These are phyloP conservation scores for Przewalskia tangutica DNA, from an alignment of 257 asterid species.

Conservation along the genomic window DNA sequence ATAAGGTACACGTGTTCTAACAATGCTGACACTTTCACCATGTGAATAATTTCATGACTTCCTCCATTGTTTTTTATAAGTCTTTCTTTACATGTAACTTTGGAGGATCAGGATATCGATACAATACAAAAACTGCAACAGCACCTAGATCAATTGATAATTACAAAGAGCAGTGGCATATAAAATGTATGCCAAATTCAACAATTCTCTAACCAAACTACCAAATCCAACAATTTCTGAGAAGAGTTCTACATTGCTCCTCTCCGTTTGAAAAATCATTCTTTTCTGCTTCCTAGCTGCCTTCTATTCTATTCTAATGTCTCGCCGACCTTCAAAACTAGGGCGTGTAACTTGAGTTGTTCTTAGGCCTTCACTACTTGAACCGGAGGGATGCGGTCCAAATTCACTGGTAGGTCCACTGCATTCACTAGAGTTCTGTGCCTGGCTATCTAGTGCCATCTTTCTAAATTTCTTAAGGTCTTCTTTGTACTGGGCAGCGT, in stretches of 20 bases:
- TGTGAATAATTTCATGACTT: neutral
- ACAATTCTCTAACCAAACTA: neutral
- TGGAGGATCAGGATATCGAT: neutral
- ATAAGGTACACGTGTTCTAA: neutral
- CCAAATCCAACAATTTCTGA: neutral
- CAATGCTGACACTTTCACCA: neutral
- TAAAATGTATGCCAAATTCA: constrained; percentile 1
- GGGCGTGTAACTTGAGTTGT: constrained; percentile 15
- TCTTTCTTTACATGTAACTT: neutral
- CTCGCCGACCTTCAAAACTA: constrained; percentile 3
- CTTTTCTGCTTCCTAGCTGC: neutral
- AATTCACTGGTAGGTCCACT: constrained; percentile 65
- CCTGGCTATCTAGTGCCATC: constrained; percentile 62
- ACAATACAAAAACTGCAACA: neutral
- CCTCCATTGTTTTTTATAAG: neutral
- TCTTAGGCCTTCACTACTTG: constrained; percentile 50
- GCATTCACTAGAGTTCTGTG: constrained; percentile 42
- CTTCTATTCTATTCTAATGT: neutral
- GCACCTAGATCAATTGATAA: neutral
- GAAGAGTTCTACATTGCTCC: neutral
- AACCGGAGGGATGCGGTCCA: constrained; percentile 54
- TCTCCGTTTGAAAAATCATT: neutral
- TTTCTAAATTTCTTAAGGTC: constrained; percentile 62
- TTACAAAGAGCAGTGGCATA: constrained; percentile 1
- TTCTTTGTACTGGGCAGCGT: constrained; percentile 61